phyloP scores from a whole-genome alignment of 352 stramenopile species.

The Sclerospora graminicola region DNA sequence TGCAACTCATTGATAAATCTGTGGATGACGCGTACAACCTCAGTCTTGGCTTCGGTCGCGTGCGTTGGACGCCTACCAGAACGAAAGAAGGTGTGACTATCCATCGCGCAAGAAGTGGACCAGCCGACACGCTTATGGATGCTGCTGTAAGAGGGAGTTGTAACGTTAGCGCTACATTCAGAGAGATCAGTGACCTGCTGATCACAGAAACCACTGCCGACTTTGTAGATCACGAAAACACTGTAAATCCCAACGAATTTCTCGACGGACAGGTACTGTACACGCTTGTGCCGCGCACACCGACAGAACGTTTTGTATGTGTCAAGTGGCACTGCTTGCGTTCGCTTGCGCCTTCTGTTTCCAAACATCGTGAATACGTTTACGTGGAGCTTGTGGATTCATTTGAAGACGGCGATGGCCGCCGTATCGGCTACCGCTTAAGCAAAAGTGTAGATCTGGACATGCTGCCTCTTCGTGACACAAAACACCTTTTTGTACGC shows the following conservation, averaged over 20 bases:
- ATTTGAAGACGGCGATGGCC: conserved; percentile 51
- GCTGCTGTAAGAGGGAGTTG: conserved; percentile 62
- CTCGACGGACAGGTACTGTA: conserved; percentile 69
- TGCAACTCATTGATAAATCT: conserved; percentile 66
- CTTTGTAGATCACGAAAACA: conserved; percentile 52
- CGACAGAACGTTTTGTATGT: conserved; percentile 59
- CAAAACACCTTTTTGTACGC: conserved; percentile 48
- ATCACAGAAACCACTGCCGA: conserved; percentile 60
- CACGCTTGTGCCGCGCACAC: conserved; percentile 54
- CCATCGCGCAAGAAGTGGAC: conserved; percentile 39
- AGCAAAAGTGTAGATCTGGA: conserved; percentile 70
- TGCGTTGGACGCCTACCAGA: conserved; percentile 62
- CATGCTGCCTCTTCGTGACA: conserved; percentile 29
- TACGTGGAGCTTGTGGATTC: conserved; percentile 79
- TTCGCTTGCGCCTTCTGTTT: conserved; percentile 56
- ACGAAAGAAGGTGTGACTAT: conserved; percentile 59
- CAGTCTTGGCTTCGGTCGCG: conserved; percentile 60
- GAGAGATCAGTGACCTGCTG: conserved; percentile 69
- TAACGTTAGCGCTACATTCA: conserved; percentile 60
- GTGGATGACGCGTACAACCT: conserved; percentile 78
- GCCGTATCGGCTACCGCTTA: conserved; percentile 57
- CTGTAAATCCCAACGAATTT: conserved; percentile 65
- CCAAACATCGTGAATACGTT: conserved; percentile 73
- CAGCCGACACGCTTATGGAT: conserved; percentile 54
- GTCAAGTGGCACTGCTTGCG: conserved; percentile 78